Evolutionary conservation across 192 early-diverging fungal species (phyloP).

Genomic region (Dissophora globulifera): DNA sequence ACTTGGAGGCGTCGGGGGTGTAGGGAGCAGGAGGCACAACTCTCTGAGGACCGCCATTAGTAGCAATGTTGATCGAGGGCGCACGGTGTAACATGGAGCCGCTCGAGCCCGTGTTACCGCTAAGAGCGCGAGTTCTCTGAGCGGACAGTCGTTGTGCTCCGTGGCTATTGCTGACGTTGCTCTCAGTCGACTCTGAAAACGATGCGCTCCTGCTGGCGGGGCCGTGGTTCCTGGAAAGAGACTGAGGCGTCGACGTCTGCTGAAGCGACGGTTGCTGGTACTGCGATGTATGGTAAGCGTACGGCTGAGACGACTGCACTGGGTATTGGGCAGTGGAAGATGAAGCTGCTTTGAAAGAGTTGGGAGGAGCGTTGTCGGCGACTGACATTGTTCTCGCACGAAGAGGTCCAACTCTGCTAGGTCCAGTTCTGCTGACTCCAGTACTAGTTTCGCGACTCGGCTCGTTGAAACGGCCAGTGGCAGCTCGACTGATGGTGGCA

Average conservation of each 20-base stretch:
- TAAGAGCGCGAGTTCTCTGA: slow-evolving; percentile 27
- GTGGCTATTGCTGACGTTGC: slow-evolving; percentile 1
- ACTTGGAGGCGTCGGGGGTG: slow-evolving; percentile 7
- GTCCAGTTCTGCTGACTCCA: slow-evolving; percentile 16
- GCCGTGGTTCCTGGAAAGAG: slow-evolving; percentile 27
- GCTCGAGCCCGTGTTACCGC: slow-evolving; percentile 8
- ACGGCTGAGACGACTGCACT: slow-evolving; percentile 16
- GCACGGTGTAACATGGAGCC: slow-evolving; percentile 29
- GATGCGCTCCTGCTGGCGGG: slow-evolving; percentile 28
- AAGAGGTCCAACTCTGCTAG: slow-evolving; percentile 44
- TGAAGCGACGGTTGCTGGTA: not conserved
- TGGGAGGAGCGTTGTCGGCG: slow-evolving; percentile 19
- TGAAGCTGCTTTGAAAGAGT: slow-evolving; percentile 7
- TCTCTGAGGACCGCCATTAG: slow-evolving; percentile 42
- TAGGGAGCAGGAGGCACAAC: slow-evolving; percentile 13
- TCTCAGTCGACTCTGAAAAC: slow-evolving; percentile 9
- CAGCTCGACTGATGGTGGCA: not conserved
- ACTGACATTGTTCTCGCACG: slow-evolving; percentile 30
- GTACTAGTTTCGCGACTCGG: slow-evolving; percentile 21
- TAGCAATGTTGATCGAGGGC: slow-evolving; percentile 35
- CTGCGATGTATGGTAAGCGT: slow-evolving; percentile 14
- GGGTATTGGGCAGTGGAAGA: not conserved
- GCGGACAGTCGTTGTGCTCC: slow-evolving; percentile 11
- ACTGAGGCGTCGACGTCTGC: not conserved
- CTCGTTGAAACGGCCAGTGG: slow-evolving; percentile 12